Conservation (phyloP, 2,329 filamentous ascomycete species). For the Colletotrichum horii region DNA sequence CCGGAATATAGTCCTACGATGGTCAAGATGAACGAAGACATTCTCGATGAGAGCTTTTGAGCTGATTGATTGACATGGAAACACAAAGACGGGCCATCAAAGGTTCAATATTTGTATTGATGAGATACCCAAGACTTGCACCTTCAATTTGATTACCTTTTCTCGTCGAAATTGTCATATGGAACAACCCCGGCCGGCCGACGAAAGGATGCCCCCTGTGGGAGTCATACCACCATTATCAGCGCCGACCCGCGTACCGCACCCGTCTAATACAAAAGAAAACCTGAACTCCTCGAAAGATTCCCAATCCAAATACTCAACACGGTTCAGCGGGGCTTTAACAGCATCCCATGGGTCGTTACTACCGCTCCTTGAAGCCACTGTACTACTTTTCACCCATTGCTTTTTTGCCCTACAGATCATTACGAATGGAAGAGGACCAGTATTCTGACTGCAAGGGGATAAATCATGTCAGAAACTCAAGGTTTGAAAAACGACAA, state of each 20-base stretch:
- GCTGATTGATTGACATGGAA: neutral
- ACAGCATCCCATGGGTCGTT: neutral
- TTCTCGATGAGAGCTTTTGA: constrained; percentile 67
- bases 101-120: neutral
- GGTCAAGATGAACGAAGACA: constrained; percentile 68
- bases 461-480: neutral
- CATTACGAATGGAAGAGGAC: neutral
- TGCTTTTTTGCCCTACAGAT: neutral
- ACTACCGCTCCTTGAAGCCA: neutral
- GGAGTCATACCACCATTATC: neutral
- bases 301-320: neutral
- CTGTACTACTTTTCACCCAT: neutral
- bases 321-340: neutral
- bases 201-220: neutral
- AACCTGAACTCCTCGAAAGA: neutral
- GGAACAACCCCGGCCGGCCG: neutral
- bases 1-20: constrained; percentile 68
- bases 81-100: neutral
- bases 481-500: neutral
- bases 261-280: neutral
- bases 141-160: neutral
- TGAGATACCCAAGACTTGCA: neutral
- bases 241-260: neutral
- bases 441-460: neutral
- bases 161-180: neutral